Base-by-base conservation (phyloP, 176 grass and related monocot species). In the Miscanthus lutarioriparius region DNA sequence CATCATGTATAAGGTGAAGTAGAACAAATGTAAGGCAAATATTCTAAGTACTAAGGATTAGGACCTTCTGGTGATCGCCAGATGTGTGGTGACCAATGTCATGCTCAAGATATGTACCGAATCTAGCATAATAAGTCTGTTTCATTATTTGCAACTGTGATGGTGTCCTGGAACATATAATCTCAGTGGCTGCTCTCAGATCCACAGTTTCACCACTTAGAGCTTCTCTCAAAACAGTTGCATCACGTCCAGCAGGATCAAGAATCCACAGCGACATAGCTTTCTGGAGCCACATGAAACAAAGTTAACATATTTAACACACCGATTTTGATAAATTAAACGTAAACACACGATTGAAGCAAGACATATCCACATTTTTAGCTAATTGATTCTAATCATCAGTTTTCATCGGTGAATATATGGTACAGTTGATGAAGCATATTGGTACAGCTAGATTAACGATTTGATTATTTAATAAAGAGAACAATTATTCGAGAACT, bases 151-250 rank as follows among this genome's bases (percentile, higher is more conserved):
- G 93, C 87, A 99, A 47, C 91, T 96, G 93, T 1, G 88, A 89
- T 28, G 93, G 90, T 82, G 93, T 99, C 65, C 97, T 92, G 72
- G 97, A 99, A 89, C 97, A 99, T 90, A 99, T 99, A 84, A 99
- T 84, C 88, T 99, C 93, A 78, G 91, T 96, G 67, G 91, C 88
- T 68, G 93, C 91, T 89, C 64, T 76, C 75, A 92, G 64, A 88
- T 99, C 97, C 75, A 91, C 65, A 72, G n/a, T 10, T 14, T 94
- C 90, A 72, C 81, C 90, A 82, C 74, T 65, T 13, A 99, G 67
- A 61, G 93, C 88, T 79, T 96, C 83, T 83, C 62, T 90, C 80
- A 99, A 74, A 68, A 94, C 84, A 80, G 91, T 94, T 70, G 93
- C 97, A 77, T 99, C 97, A 67, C 97, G 91, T 74, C 91, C 92